Percentiles rank a stretch among this genome's conserved stretches.
These are phyloP conservation scores for Passalora sequoiae DNA, from an alignment of 2,329 filamentous ascomycete genomes.

Conservation along the genomic window DNA sequence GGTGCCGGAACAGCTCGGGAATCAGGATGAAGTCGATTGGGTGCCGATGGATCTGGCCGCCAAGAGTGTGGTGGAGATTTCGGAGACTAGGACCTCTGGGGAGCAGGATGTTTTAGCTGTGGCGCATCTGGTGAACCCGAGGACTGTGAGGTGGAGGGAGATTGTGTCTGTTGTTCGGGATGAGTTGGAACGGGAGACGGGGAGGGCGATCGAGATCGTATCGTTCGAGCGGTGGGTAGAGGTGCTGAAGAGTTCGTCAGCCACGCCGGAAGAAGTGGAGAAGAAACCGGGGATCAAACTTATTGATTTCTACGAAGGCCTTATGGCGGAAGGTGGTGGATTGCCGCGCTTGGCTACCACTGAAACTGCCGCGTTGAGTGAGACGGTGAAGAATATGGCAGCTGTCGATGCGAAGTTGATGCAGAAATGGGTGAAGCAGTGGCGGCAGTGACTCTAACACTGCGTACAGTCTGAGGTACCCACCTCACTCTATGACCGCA, in stretches of 20 bases:
- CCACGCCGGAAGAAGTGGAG: slow-evolving; percentile 21
- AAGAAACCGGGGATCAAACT: slow-evolving; percentile 28
- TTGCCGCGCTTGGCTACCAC: slow-evolving; percentile 21
- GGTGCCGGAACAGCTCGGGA: slow-evolving; percentile 37
- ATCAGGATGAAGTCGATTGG: slow-evolving; percentile 40
- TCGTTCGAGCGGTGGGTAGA: slow-evolving; percentile 25
- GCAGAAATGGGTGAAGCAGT: slow-evolving; percentile 25
- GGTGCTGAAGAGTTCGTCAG: slow-evolving; percentile 13
- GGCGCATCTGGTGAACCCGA: slow-evolving; percentile 30
- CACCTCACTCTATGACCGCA: no score
- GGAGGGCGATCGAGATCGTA: slow-evolving; percentile 17
- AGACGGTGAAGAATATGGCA: slow-evolving; percentile 28
- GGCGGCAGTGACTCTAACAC: no score
- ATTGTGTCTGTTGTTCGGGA: slow-evolving; percentile 22
- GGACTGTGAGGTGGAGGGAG: slow-evolving; percentile 21
- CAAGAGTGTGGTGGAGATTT: slow-evolving; percentile 22
- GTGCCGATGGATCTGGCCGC: slow-evolving; percentile 42
- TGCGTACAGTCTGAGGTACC: no score
- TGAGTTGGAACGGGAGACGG: slow-evolving; percentile 14
- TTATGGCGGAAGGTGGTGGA: slow-evolving; percentile 15
- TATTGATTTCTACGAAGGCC: slow-evolving; percentile 29
- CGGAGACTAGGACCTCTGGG: slow-evolving; percentile 6
- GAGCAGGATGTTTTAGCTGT: slow-evolving; percentile 17
- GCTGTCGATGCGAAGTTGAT: slow-evolving; percentile 21
- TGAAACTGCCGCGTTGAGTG: slow-evolving; percentile 27